Evolutionary conservation across 768 basidiomycete genomes (phyloP).

Genomic region (Xanthoconium stramineum): DNA sequence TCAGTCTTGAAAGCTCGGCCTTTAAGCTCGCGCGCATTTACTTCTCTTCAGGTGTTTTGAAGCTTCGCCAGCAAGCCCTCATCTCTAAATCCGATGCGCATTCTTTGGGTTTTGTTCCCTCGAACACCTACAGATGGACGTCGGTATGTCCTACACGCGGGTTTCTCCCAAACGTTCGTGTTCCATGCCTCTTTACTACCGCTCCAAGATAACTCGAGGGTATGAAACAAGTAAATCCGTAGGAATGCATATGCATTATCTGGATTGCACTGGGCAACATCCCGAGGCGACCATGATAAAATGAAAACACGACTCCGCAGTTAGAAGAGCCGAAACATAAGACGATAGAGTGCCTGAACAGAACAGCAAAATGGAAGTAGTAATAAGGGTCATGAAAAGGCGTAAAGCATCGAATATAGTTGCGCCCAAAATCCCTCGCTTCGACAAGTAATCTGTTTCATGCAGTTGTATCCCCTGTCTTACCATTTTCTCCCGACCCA

Average conservation of each 20-base stretch:
- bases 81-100: too few species aligned
- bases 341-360: slow-evolving; percentile 9
- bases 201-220: background rate
- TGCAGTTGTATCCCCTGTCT: slow-evolving; percentile 22
- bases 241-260: slow-evolving; percentile 20
- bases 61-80: too few species aligned
- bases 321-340: slow-evolving; percentile 15
- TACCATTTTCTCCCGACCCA: slow-evolving; percentile 27
- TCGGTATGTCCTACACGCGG: too few species aligned
- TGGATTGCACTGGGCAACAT: slow-evolving; percentile 11
- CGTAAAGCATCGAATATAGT: slow-evolving; percentile 16
- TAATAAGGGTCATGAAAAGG: slow-evolving; percentile 16
- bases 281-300: slow-evolving; percentile 21
- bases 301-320: slow-evolving; percentile 23
- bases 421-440: slow-evolving; percentile 18
- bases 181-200: too few species aligned
- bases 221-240: slow-evolving; percentile 7
- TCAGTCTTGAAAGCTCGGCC: too few species aligned
- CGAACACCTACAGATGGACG: too few species aligned
- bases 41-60: background rate
- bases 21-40: too few species aligned
- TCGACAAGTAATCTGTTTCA: slow-evolving; percentile 18
- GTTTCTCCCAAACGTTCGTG: too few species aligned
- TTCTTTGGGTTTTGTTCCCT: too few species aligned
- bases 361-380: slow-evolving; percentile 6